These are phyloP conservation scores for Wickerhamiella brachini DNA, from an alignment of 805 yeast genomes.

Conservation along the genomic window DNA sequence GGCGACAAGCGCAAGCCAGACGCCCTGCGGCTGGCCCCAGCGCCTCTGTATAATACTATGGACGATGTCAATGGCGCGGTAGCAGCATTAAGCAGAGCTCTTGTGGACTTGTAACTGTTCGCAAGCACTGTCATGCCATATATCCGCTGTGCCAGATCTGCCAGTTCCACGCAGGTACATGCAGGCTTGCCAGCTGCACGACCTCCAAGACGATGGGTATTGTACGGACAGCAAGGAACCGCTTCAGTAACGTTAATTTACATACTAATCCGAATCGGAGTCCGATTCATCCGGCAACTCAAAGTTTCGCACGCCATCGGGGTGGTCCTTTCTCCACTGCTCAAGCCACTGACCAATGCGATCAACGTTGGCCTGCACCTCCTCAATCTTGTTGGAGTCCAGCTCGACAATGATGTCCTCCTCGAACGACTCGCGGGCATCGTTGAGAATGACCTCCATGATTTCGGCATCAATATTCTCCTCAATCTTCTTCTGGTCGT, in stretches of 20 bases:
- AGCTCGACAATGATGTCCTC: conserved; percentile 74
- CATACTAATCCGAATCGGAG: conserved; percentile 1
- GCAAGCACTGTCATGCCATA: too few species aligned
- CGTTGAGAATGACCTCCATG: conserved; percentile 80
- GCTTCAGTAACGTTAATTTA: too few species aligned
- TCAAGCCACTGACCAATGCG: conserved; percentile 63
- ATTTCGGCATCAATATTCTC: conserved; percentile 95
- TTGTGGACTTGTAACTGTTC: too few species aligned
- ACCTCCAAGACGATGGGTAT: too few species aligned
- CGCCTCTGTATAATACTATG: conserved; percentile 60
- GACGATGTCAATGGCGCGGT: not conserved
- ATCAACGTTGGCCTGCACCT: conserved; percentile 70
- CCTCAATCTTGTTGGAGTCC: conserved; percentile 54
- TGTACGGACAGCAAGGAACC: too few species aligned
- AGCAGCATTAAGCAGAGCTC: not conserved
- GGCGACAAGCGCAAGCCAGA: conserved; percentile 85
- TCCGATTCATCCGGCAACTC: conserved; percentile 9
- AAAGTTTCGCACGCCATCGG: conserved; percentile 14
- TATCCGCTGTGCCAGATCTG: too few species aligned
- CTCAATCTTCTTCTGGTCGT: conserved; percentile 65
- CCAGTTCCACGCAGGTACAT: too few species aligned
- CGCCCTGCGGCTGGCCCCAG: conserved; percentile 83
- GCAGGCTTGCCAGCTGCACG: too few species aligned
- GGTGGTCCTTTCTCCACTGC: conserved; percentile 46
- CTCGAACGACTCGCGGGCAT: conserved; percentile 72